A percentile compares a stretch with the other conserved stretches of the same genome.
These are phyloP conservation scores for Radiomyces spectabilis DNA, from an alignment of 192 early-diverging fungal genomes.

Conservation along the genomic window DNA sequence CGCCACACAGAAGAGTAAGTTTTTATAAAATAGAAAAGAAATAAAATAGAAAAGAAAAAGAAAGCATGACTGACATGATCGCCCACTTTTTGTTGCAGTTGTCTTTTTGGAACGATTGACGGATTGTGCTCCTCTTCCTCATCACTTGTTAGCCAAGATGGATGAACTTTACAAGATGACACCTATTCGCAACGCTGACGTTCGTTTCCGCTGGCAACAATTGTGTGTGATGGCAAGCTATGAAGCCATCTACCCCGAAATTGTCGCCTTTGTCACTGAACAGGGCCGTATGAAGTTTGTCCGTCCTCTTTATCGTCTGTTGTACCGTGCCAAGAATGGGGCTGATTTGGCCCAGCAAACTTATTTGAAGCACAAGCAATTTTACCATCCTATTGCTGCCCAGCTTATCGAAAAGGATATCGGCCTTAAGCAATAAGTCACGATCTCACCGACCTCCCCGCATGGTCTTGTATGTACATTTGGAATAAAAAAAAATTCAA, in stretches of 20 bases:
- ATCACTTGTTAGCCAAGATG: conserved; percentile 53
- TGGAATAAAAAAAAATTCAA: too few species aligned
- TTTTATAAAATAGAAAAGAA: not conserved
- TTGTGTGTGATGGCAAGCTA: conserved; percentile 74
- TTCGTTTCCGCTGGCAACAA: conserved; percentile 81
- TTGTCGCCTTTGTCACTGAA: conserved; percentile 72
- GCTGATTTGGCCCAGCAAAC: conserved; percentile 67
- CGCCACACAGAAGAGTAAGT: conserved; percentile 59
- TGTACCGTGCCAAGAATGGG: conserved; percentile 65
- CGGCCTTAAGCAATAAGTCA: conserved; percentile 29
- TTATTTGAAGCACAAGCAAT: conserved; percentile 64
- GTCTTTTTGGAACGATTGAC: conserved; percentile 77
- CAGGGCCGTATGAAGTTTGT: conserved; percentile 96
- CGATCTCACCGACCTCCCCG: too few species aligned
- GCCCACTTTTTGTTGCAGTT: conserved; percentile 29
- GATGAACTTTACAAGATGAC: conserved; percentile 70
- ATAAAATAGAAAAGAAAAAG: not conserved
- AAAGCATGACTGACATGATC: not conserved
- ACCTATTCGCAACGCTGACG: conserved; percentile 70
- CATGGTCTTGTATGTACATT: too few species aligned
- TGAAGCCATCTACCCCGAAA: conserved; percentile 66
- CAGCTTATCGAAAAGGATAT: conserved; percentile 87
- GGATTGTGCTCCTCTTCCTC: conserved; percentile 53
- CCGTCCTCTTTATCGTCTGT: conserved; percentile 71
- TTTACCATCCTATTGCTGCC: conserved; percentile 94